Percentiles rank a stretch among this genome's conserved stretches.
Conservation (phyloP, 306 rosid genomes). For the Spatholobus suberectus region DNA sequence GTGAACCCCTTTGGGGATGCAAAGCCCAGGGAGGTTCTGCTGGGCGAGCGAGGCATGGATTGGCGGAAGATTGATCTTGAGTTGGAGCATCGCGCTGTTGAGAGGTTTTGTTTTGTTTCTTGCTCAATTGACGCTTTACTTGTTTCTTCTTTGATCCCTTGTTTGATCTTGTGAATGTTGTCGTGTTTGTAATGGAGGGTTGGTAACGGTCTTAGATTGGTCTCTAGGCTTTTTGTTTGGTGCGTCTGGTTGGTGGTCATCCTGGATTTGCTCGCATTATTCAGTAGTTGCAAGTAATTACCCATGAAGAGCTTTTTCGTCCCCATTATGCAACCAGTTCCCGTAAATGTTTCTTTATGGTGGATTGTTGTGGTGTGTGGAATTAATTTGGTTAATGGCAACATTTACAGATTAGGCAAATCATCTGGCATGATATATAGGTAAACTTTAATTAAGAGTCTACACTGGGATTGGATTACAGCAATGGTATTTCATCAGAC, state of each 20-base stretch:
- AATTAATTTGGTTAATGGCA: constrained; percentile 3
- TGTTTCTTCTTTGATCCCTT: background rate
- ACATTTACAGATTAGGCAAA: constrained; percentile 2
- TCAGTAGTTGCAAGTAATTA: background rate
- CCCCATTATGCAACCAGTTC: background rate
- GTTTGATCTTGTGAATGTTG: background rate
- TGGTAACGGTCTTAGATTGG: background rate
- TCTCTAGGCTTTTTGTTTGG: background rate
- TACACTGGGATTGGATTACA: background rate
- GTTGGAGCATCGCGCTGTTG: constrained; percentile 78
- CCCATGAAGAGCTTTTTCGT: background rate
- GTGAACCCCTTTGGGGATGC: constrained; percentile 98
- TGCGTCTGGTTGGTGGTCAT: background rate
- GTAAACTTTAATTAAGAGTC: background rate
- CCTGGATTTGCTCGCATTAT: background rate
- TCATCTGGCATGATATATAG: background rate
- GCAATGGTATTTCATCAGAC: background rate
- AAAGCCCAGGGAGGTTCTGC: constrained; percentile 91
- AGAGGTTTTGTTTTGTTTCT: constrained; percentile 62
- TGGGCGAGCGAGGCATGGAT: constrained; percentile 84
- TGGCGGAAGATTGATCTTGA: constrained; percentile 95
- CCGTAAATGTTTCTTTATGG: background rate
- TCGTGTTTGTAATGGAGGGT: background rate
- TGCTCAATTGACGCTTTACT: background rate
- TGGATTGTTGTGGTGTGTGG: constrained; percentile 14